Percentiles rank a stretch among this genome's conserved stretches.
Evolutionary conservation across 352 stramenopile species (phyloP).

Genomic region (Saprolegnia diclina): DNA sequence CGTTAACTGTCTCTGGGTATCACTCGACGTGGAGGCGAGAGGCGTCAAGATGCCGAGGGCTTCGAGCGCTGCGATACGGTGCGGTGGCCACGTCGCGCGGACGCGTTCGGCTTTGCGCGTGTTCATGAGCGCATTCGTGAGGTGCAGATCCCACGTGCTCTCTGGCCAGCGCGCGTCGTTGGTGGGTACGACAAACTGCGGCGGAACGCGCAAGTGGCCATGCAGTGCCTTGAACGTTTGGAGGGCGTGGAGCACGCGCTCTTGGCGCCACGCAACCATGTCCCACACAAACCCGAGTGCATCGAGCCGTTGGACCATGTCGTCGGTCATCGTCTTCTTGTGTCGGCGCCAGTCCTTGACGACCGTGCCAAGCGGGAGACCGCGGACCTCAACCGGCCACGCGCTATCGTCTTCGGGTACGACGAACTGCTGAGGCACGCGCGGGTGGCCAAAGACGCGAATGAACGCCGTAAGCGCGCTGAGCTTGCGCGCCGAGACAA

Average conservation of each 20-base stretch:
- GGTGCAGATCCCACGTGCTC: conserved; percentile 72
- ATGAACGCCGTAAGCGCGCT: background rate
- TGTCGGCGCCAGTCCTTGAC: background rate
- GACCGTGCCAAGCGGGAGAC: background rate
- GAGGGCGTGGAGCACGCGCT: conserved; percentile 37
- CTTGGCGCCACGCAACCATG: background rate
- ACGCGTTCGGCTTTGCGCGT: conserved; percentile 47
- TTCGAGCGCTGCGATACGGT: background rate
- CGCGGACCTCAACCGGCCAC: background rate
- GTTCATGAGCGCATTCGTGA: conserved; percentile 87
- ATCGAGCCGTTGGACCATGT: background rate
- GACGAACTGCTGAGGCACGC: background rate
- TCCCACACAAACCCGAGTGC: conserved; percentile 6
- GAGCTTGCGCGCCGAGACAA: background rate
- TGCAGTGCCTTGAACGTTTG: conserved; percentile 77
- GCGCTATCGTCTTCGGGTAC: background rate
- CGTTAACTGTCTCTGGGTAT: too few species aligned
- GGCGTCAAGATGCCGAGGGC: background rate
- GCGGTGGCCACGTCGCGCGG: conserved; percentile 40
- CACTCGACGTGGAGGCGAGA: too few species aligned
- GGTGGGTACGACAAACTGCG: conserved; percentile 86
- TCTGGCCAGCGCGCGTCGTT: conserved; percentile 62
- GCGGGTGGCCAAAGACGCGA: background rate
- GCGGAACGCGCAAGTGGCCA: conserved; percentile 86
- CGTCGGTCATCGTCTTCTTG: background rate